Percentiles rank a stretch among this genome's conserved stretches.
These are phyloP conservation scores for Hemileccinum rubropunctum DNA, from an alignment of 768 basidiomycete species.

Conservation along the genomic window DNA sequence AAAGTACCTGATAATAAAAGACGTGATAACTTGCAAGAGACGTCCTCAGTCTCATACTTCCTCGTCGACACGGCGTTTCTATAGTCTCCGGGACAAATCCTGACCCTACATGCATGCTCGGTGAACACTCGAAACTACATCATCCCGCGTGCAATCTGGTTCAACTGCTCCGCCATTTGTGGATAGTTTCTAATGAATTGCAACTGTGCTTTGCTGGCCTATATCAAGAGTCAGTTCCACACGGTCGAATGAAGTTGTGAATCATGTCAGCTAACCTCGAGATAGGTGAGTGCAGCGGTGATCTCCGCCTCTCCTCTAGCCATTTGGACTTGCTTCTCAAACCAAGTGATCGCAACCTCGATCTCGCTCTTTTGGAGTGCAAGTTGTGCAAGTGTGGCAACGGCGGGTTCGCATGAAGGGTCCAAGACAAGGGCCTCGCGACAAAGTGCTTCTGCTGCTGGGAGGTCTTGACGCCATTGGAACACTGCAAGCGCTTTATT, in stretches of 20 bases:
- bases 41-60: conserved; percentile 5
- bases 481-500: conserved; percentile 97
- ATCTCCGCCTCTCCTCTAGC: conserved; percentile 92
- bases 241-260: neutral
- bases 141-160: conserved; percentile 43
- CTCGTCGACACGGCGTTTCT: conserved; percentile 9
- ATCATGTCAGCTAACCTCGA: conserved; percentile 53
- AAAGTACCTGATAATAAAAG: conserved; percentile 5
- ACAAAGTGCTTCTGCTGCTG: conserved; percentile 79
- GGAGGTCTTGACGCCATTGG: conserved; percentile 93
- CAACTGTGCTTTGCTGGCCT: conserved; percentile 82
- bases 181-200: conserved; percentile 85
- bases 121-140: conserved; percentile 17
- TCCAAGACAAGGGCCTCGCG: conserved; percentile 86
- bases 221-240: conserved; percentile 1
- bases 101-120: conserved; percentile 11
- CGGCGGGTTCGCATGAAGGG: conserved; percentile 93
- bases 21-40: conserved; percentile 8
- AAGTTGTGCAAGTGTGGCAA: conserved; percentile 93
- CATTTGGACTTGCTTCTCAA: conserved; percentile 77
- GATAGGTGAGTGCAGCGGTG: conserved; percentile 69
- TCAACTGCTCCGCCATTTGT: conserved; percentile 71
- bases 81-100: conserved; percentile 10
- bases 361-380: conserved; percentile 89
- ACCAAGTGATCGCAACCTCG: conserved; percentile 81